These are phyloP conservation scores for Gossypioides kirkii DNA, from an alignment of 345 rosid species.

Conservation along the genomic window DNA sequence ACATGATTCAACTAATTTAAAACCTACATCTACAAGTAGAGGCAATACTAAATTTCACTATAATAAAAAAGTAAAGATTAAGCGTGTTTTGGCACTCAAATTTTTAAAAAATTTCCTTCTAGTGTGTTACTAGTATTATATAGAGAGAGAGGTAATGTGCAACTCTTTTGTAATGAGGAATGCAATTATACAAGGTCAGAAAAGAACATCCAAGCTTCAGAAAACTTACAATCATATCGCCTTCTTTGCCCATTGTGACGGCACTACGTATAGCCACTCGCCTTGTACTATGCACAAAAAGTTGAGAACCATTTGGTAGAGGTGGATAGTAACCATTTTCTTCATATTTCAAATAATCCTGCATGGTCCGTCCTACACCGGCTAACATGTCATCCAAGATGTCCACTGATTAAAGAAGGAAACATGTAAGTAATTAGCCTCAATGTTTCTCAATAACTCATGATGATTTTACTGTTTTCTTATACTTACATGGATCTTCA, in stretches of 20 bases:
- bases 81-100: neutral
- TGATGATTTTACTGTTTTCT: neutral
- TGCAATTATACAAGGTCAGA: neutral
- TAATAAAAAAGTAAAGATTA: neutral
- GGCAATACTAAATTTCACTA: too few species aligned
- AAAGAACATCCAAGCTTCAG: conserved; percentile 8
- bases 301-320: conserved; percentile 79
- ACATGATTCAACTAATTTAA: too few species aligned
- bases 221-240: conserved; percentile 88
- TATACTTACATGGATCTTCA: conserved; percentile 80
- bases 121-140: neutral
- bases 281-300: conserved; percentile 80
- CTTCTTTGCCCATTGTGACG: conserved; percentile 98
- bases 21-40: too few species aligned
- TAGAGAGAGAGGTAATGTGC: neutral
- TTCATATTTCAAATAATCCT: conserved; percentile 79
- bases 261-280: conserved; percentile 92
- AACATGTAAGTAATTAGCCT: conserved; percentile 9
- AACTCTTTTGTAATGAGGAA: neutral
- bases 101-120: too few species aligned
- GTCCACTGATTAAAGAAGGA: conserved; percentile 59
- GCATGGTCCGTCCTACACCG: conserved; percentile 92
- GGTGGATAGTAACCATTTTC: conserved; percentile 89
- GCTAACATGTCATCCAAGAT: conserved; percentile 93
- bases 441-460: neutral